Conservation (phyloP, 2,329 filamentous ascomycete species). For the Stenocarpella maydis region DNA sequence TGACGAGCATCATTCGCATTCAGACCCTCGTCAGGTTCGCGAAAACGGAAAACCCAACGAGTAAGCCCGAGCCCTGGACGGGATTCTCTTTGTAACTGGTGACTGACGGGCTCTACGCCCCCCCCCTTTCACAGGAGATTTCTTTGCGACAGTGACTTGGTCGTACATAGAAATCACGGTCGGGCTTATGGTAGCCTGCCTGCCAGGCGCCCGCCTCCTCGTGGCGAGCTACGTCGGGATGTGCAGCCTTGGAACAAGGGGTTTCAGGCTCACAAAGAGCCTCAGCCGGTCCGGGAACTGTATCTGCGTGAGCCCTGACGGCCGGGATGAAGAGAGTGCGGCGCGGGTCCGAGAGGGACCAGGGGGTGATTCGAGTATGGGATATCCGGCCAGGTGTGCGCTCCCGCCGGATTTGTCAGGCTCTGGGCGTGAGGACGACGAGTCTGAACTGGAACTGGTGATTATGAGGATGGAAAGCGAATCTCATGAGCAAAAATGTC, state of each 20-base stretch:
- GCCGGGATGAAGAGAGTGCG: not conserved
- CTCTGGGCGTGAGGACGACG: not conserved
- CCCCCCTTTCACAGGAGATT: not conserved
- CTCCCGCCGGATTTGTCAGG: not conserved
- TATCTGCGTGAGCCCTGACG: not conserved
- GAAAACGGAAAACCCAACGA: slow-evolving; percentile 42
- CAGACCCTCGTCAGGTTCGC: slow-evolving; percentile 41
- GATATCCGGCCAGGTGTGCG: not conserved
- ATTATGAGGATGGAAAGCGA: not conserved
- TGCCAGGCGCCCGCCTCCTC: slow-evolving; percentile 7
- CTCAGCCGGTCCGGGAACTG: slow-evolving; percentile 10
- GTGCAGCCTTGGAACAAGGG: not conserved
- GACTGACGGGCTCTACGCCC: too few relatives aligned
- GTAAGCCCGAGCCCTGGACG: not conserved
- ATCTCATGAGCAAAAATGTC: not conserved
- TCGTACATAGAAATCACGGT: slow-evolving; percentile 5
- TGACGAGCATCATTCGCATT: slow-evolving; percentile 45
- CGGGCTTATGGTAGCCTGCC: slow-evolving; percentile 21
- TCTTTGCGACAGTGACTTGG: not conserved
- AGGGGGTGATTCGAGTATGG: not conserved
- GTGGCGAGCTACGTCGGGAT: slow-evolving; percentile 4
- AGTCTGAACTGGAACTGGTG: not conserved
- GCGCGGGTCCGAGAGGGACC: too few relatives aligned
- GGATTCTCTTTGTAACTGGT: too few relatives aligned
- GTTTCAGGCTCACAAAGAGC: not conserved